A percentile compares a stretch with the other conserved stretches of the same genome.
Conservation (phyloP, 2,329 filamentous ascomycete species). For the Tolypocladium inflatum region DNA sequence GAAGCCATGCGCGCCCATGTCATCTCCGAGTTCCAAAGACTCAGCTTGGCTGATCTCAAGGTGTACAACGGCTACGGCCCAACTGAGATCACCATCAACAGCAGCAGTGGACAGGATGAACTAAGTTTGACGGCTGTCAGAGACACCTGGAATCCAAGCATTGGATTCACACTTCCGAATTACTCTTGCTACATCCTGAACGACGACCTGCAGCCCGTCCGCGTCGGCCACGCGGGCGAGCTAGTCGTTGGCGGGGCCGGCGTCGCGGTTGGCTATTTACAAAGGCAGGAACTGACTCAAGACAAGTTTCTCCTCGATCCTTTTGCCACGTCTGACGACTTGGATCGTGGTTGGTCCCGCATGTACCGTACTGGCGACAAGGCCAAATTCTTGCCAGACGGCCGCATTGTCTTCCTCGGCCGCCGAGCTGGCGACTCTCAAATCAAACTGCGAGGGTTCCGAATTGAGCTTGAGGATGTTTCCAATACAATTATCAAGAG, state of each 20-base stretch:
- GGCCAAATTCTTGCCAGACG: not conserved
- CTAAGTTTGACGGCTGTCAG: not conserved
- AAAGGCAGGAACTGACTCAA: not conserved
- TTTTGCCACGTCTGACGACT: not conserved
- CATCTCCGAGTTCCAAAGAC: conserved; percentile 3
- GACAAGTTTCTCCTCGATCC: not conserved
- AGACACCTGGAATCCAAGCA: not conserved
- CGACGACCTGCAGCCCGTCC: not conserved
- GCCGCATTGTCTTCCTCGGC: not conserved
- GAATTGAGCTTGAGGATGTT: not conserved
- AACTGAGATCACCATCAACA: conserved; percentile 14
- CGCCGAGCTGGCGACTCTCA: not conserved
- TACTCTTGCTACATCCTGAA: not conserved
- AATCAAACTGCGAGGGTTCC: not conserved
- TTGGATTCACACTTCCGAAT: not conserved
- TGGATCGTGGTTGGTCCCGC: not conserved
- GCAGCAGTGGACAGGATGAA: not conserved
- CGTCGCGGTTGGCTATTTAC: conserved; percentile 6
- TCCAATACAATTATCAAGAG: not conserved
- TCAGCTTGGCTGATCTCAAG: not conserved
- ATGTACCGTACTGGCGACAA: not conserved
- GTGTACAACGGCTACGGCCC: conserved; percentile 20
- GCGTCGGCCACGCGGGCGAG: conserved; percentile 20
- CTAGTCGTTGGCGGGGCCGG: conserved; percentile 19
- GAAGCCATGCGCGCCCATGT: not conserved